phyloP scores from a whole-genome alignment of 2,329 filamentous ascomycete genomes.

The Fusarium aywerte region DNA sequence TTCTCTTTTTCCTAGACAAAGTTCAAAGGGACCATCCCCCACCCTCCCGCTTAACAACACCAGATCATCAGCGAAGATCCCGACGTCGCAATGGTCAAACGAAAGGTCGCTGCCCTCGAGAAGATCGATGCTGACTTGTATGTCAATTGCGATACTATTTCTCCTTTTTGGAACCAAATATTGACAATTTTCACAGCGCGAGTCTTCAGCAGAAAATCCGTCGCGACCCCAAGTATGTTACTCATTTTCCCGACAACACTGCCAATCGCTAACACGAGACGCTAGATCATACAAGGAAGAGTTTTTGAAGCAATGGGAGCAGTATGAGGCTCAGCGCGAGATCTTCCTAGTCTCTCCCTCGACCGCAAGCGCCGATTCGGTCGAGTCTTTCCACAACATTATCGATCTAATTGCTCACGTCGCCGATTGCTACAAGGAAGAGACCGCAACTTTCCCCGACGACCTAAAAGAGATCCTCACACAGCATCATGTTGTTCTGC shows the following conservation, averaged over 20 bases:
- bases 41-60: conserved; percentile 21
- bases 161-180: not conserved
- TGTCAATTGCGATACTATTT: conserved; percentile 41
- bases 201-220: conserved; percentile 93
- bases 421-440: conserved; percentile 88
- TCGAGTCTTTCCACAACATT: conserved; percentile 87
- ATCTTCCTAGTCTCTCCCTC: conserved; percentile 89
- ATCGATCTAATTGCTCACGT: conserved; percentile 95
- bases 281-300: conserved; percentile 86
- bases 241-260: not conserved
- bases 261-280: conserved; percentile 22
- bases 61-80: not conserved
- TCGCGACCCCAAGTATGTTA: conserved; percentile 78
- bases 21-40: conserved; percentile 25
- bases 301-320: conserved; percentile 86
- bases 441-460: conserved; percentile 79
- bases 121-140: conserved; percentile 92
- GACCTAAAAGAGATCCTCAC: conserved; percentile 85
- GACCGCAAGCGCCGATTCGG: conserved; percentile 78
- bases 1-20: conserved; percentile 29
- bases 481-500: conserved; percentile 83
- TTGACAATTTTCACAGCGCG: conserved; percentile 64
- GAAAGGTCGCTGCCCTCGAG: conserved; percentile 91
- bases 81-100: conserved; percentile 73
- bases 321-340: conserved; percentile 90